A percentile compares a stretch with the other conserved stretches of the same genome.
Evolutionary conservation across 2,329 filamentous ascomycete genomes (phyloP).

Genomic region (Teratosphaeriaceae sp.): DNA sequence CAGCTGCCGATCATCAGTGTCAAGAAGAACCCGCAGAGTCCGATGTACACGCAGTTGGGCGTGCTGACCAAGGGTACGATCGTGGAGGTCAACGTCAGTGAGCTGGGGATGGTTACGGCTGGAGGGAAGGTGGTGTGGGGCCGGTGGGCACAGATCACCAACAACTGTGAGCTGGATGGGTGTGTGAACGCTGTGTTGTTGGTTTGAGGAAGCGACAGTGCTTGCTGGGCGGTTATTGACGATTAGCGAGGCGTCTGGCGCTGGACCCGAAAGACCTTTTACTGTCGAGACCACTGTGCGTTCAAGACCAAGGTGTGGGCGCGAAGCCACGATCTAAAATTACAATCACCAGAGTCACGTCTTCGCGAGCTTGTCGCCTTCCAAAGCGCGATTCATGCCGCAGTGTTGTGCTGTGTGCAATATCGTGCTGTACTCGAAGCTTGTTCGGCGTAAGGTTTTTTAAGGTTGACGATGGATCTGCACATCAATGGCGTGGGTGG

Average conservation of each 20-base stretch:
- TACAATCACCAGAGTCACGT: no score
- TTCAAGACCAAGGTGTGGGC: no score
- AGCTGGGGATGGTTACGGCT: slow-evolving; percentile 84
- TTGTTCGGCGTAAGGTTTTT: no score
- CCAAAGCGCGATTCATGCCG: no score
- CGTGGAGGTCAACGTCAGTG: slow-evolving; percentile 88
- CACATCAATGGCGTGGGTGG: no score
- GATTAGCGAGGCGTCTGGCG: slow-evolving; percentile 10
- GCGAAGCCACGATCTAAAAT: no score
- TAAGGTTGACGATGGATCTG: no score
- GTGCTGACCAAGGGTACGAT: slow-evolving; percentile 80
- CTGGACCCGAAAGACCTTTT: no score
- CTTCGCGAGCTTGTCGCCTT: no score
- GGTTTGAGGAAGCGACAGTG: slow-evolving; percentile 9
- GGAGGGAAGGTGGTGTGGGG: slow-evolving; percentile 93
- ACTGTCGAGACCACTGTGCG: no score
- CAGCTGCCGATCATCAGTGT: slow-evolving; percentile 61
- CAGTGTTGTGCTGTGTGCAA: no score
- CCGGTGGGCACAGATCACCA: slow-evolving; percentile 67
- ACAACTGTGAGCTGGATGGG: slow-evolving; percentile 55
- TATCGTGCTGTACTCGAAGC: no score
- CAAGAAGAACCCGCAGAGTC: slow-evolving; percentile 83
- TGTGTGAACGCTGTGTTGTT: slow-evolving; percentile 39
- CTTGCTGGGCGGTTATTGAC: not conserved
- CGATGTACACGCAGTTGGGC: slow-evolving; percentile 86